Conservation (phyloP, 805 yeast genomes). For the Metschnikowia koreensis region DNA sequence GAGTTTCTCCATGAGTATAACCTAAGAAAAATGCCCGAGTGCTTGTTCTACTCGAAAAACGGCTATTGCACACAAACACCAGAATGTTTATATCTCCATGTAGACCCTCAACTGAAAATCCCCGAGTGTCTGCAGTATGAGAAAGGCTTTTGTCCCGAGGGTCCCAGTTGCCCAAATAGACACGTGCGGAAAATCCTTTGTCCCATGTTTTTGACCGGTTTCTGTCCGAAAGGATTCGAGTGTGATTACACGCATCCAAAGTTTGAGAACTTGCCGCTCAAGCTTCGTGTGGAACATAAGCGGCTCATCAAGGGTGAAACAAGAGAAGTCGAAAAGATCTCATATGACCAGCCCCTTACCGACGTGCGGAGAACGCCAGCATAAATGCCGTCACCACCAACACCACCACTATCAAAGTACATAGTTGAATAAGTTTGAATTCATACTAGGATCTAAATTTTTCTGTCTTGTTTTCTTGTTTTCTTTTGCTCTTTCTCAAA, state of each 20-base stretch:
- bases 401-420: background rate
- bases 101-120: slow-evolving; percentile 84
- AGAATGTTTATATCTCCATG: slow-evolving; percentile 89
- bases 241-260: slow-evolving; percentile 84
- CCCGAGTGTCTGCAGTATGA: slow-evolving; percentile 84
- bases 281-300: slow-evolving; percentile 19
- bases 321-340: slow-evolving; percentile 20
- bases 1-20: slow-evolving; percentile 96
- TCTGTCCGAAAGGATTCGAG: slow-evolving; percentile 84
- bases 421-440: background rate
- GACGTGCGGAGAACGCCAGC: slow-evolving; percentile 13
- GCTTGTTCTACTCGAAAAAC: slow-evolving; percentile 77
- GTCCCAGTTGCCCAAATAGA: slow-evolving; percentile 79
- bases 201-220: slow-evolving; percentile 80
- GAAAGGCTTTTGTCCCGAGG: slow-evolving; percentile 88
- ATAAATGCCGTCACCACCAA: background rate
- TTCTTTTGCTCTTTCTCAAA: background rate
- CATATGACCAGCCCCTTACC: slow-evolving; percentile 21
- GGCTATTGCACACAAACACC: slow-evolving; percentile 90
- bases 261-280: slow-evolving; percentile 51
- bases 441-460: background rate
- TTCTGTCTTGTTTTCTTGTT: background rate
- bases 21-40: slow-evolving; percentile 93
- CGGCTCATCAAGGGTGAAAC: slow-evolving; percentile 20
- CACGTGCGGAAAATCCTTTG: slow-evolving; percentile 78